phyloP scores from a whole-genome alignment of 768 basidiomycete genomes.

The Rhizopogon vesiculosus region DNA sequence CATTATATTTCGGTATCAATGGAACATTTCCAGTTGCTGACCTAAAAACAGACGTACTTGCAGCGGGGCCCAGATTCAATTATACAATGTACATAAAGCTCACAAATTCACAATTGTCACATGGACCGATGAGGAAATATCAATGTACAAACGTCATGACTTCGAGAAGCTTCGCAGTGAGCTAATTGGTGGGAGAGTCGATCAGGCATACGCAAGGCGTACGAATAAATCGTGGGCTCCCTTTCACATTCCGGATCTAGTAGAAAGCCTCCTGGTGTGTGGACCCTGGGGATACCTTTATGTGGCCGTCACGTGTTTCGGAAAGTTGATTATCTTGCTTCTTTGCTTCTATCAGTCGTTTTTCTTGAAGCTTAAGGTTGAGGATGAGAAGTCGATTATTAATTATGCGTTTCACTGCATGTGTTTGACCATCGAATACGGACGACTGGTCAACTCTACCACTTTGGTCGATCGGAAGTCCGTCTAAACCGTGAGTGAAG shows the following conservation, averaged over 20 bases:
- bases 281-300: background rate
- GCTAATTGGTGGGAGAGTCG: background rate
- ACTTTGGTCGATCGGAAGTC: background rate
- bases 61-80: background rate
- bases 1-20: background rate
- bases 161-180: background rate
- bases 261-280: background rate
- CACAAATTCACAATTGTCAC: slow-evolving; percentile 1
- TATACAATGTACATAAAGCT: background rate
- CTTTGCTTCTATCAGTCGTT: background rate
- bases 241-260: background rate
- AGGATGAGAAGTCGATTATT: background rate
- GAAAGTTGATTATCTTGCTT: background rate
- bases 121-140: background rate
- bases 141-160: background rate
- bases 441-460: background rate
- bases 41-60: background rate
- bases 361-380: background rate
- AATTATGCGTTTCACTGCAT: too few relatives aligned
- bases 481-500: background rate
- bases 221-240: background rate
- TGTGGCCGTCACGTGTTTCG: background rate
- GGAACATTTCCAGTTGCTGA: background rate
- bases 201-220: background rate
- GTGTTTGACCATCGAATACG: background rate